phyloP scores from a whole-genome alignment of 2,329 filamentous ascomycete species.

The Ophiostoma pallidulum region DNA sequence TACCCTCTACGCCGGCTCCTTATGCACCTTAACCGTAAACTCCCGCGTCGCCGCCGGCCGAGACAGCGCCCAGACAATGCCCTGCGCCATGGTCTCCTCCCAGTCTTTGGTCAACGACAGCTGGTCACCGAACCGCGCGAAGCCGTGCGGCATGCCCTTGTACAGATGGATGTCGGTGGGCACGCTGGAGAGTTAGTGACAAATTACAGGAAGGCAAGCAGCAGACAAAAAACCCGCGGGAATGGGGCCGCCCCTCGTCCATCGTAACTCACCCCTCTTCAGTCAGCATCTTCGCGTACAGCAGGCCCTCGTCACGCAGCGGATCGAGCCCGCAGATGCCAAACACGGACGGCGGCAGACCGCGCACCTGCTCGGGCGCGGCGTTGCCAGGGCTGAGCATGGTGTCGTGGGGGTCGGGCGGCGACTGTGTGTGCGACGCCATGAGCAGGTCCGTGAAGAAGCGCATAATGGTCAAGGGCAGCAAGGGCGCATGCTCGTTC shows the following conservation, averaged over 20 bases:
- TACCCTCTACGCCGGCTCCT: not conserved
- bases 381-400: conserved; percentile 31
- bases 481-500: conserved; percentile 33
- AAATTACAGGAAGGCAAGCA: too few species aligned
- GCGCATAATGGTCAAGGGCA: conserved; percentile 30
- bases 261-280: conserved; percentile 6
- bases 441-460: conserved; percentile 25
- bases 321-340: conserved; percentile 12
- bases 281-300: conserved; percentile 13
- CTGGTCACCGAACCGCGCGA: conserved; percentile 20
- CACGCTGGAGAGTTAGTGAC: too few species aligned
- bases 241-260: too few species aligned
- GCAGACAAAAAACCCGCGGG: too few species aligned
- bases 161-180: conserved; percentile 21
- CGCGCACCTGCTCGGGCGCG: conserved; percentile 25
- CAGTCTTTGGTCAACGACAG: conserved; percentile 28
- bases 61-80: conserved; percentile 31
- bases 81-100: conserved; percentile 42
- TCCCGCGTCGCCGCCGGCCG: conserved; percentile 46
- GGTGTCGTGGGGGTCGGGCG: conserved; percentile 22
- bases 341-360: conserved; percentile 17
- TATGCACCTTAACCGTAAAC: conserved; percentile 23
- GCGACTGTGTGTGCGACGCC: conserved; percentile 15
- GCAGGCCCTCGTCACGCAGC: conserved; percentile 15
- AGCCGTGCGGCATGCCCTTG: conserved; percentile 16